Conservation (phyloP, 2,329 filamentous ascomycete genomes). For the Colletotrichum australisinense region DNA sequence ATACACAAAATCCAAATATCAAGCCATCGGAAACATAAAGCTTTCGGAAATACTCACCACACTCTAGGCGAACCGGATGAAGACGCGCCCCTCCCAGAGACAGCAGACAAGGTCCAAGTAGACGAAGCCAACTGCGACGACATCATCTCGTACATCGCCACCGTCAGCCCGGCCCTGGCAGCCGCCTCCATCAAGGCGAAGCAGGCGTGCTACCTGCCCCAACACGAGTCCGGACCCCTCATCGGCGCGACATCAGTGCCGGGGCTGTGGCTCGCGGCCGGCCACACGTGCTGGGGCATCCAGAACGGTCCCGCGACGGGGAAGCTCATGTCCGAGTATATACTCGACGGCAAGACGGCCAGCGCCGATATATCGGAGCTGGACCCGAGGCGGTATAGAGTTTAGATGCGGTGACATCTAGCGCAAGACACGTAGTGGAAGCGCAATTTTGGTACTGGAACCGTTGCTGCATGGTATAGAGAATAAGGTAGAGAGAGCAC, state of each 20-base stretch:
- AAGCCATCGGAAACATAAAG: background rate
- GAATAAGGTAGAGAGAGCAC: background rate
- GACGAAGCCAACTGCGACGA: constrained; percentile 86
- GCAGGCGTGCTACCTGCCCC: constrained; percentile 95
- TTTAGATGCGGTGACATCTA: constrained; percentile 46
- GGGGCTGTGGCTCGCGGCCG: constrained; percentile 84
- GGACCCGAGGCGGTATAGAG: constrained; percentile 74
- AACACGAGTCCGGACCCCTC: constrained; percentile 78
- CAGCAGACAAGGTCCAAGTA: constrained; percentile 79
- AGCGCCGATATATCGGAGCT: constrained; percentile 75
- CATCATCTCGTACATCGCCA: constrained; percentile 80
- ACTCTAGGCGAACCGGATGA: constrained; percentile 78
- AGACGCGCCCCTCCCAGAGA: constrained; percentile 77
- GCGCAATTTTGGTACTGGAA: background rate
- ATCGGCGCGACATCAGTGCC: constrained; percentile 80
- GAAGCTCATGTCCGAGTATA: constrained; percentile 81
- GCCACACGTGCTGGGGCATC: constrained; percentile 98
- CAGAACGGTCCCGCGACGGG: constrained; percentile 94
- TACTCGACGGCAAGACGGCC: constrained; percentile 77
- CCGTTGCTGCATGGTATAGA: background rate
- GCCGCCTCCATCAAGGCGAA: constrained; percentile 76
- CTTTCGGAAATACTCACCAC: background rate
- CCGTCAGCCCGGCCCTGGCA: constrained; percentile 74
- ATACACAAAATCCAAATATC: too few species aligned
- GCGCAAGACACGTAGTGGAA: background rate